A percentile compares a stretch with the other conserved stretches of the same genome.
Conservation (phyloP, 2,329 filamentous ascomycete species). For the Fusarium hainanense region DNA sequence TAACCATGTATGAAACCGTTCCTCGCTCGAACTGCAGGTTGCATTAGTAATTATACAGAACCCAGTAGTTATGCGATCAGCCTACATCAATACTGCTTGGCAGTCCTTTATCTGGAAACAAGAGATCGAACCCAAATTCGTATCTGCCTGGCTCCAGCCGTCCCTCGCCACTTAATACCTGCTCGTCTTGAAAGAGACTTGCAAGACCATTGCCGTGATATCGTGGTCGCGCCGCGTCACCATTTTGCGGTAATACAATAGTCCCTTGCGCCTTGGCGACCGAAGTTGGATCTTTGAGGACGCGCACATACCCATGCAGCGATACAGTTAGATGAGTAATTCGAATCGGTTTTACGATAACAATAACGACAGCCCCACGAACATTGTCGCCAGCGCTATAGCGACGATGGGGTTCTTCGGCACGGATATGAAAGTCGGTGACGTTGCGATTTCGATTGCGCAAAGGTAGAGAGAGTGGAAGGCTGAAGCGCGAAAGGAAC, state of each 20-base stretch:
- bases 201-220: slow-evolving; percentile 82
- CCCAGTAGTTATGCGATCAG: slow-evolving; percentile 30
- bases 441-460: slow-evolving; percentile 71
- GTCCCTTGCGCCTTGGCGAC: slow-evolving; percentile 62
- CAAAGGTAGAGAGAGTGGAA: slow-evolving; percentile 62
- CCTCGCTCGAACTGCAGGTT: slow-evolving; percentile 86
- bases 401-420: slow-evolving; percentile 80
- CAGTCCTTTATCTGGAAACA: slow-evolving; percentile 74
- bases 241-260: slow-evolving; percentile 55
- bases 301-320: slow-evolving; percentile 81
- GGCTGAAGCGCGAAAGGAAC: slow-evolving; percentile 64
- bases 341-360: slow-evolving; percentile 77
- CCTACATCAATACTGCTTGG: slow-evolving; percentile 96
- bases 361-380: slow-evolving; percentile 77
- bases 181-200: slow-evolving; percentile 85
- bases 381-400: slow-evolving; percentile 81
- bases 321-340: slow-evolving; percentile 84
- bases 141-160: slow-evolving; percentile 78
- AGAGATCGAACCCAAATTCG: slow-evolving; percentile 81
- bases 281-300: slow-evolving; percentile 76
- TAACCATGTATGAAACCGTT: slow-evolving; percentile 90
- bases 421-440: slow-evolving; percentile 81
- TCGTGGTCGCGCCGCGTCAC: slow-evolving; percentile 56
- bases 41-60: slow-evolving; percentile 18
- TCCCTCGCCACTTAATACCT: slow-evolving; percentile 82